These are phyloP conservation scores for Bipolaris victoriae DNA, from an alignment of 2,329 filamentous ascomycete species.

Conservation along the genomic window DNA sequence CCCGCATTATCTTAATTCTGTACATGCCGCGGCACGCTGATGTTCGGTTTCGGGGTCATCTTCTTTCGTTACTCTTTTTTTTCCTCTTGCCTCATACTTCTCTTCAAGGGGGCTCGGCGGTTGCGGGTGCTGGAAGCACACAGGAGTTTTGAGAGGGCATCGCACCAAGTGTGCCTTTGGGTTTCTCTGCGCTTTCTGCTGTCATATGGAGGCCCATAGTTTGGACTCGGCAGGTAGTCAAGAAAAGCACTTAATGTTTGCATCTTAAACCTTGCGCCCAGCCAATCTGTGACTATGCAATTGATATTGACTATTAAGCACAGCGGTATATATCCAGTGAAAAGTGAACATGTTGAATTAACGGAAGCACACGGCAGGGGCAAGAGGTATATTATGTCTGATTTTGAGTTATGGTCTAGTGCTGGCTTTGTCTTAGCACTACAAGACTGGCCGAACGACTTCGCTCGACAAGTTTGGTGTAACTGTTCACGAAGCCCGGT, in stretches of 20 bases:
- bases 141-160: slow-evolving; percentile 29
- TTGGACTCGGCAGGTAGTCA: slow-evolving; percentile 18
- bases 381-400: not conserved
- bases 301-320: not conserved
- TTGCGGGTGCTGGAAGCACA: slow-evolving; percentile 20
- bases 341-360: not conserved
- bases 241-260: slow-evolving; percentile 36
- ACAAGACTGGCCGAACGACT: not conserved
- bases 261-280: slow-evolving; percentile 11
- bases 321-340: not conserved
- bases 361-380: not conserved
- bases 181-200: slow-evolving; percentile 14
- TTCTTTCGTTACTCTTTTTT: slow-evolving; percentile 20
- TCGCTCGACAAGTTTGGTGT: not conserved
- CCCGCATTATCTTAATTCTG: slow-evolving; percentile 32
- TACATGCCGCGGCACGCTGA: slow-evolving; percentile 17
- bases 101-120: slow-evolving; percentile 9
- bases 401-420: not conserved
- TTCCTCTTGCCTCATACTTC: slow-evolving; percentile 18
- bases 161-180: slow-evolving; percentile 24
- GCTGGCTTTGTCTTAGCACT: not conserved
- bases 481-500: not conserved
- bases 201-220: slow-evolving; percentile 11
- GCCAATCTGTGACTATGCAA: not conserved
- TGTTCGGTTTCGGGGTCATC: slow-evolving; percentile 15